A percentile compares a stretch with the other conserved stretches of the same genome.
Evolutionary conservation across 1,284 basidiomycete species (phyloP).

Genomic region (Puccinia triticina): DNA sequence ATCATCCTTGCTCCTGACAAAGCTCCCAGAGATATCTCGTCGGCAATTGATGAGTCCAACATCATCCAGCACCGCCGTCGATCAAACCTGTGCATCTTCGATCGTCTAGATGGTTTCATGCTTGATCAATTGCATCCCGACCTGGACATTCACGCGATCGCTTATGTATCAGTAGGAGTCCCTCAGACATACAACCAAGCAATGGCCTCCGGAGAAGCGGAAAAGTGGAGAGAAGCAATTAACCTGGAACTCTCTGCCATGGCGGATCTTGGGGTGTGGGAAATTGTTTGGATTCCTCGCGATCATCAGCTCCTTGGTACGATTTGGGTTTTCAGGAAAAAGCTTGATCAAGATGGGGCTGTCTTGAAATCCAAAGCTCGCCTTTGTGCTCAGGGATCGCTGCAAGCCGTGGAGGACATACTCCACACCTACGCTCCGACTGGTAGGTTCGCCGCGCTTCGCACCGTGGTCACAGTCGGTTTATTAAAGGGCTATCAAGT

Average conservation of each 20-base stretch:
- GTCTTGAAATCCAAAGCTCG: not conserved
- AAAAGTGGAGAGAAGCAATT: not conserved
- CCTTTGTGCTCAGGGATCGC: not conserved
- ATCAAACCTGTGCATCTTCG: not conserved
- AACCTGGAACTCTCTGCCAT: not conserved
- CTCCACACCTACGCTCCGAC: not conserved
- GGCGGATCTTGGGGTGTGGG: not conserved
- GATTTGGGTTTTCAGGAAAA: slow-evolving; percentile 1
- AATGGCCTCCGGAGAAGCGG: not conserved
- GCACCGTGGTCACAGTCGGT: not conserved
- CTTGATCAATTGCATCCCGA: not conserved
- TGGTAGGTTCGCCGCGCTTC: not conserved
- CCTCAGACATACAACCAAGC: slow-evolving; percentile 18
- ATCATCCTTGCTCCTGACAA: not conserved
- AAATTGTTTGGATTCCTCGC: not conserved
- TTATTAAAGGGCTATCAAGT: not conserved
- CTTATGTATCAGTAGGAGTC: not conserved
- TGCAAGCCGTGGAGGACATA: not conserved
- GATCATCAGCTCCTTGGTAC: not conserved
- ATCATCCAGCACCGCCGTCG: not conserved
- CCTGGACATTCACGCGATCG: not conserved
- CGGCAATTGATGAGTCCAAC: not conserved
- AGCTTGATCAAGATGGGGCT: not conserved
- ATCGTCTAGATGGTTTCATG: not conserved
- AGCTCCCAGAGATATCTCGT: not conserved